Evolutionary conservation across 192 early-diverging fungal genomes (phyloP), one percentile per base, ranked within the genome.

Genomic region (Lunasporangiospora selenospora): DNA sequence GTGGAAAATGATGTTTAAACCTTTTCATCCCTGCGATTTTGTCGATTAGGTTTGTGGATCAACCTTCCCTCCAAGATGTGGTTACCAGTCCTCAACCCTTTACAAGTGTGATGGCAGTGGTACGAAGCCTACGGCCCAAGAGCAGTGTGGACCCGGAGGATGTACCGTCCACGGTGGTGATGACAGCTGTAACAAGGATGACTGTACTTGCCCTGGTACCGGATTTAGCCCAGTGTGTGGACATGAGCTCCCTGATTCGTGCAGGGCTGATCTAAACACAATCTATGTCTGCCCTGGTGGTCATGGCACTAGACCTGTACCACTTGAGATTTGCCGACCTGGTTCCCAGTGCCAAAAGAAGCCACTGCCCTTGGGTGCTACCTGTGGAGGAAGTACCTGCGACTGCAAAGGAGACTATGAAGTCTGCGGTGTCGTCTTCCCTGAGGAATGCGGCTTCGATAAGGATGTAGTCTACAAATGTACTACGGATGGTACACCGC

Each of bases 221-320:
- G 42, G 54, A 11, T n/a, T n/a, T n/a, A n/a, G n/a, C n/a, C 30
- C 48, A 30, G 48, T 51, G 30, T 51, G 48, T 9, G 48, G 48
- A 18, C 34, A 19, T 18, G 48, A 29, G 15, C 31, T 51, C 12
- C 48, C 31, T 33, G 15, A 33, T 15, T 27, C 10, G 15, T 51
- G 48, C 48, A n/a, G 15, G 3, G 9, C 34, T 18, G 34, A n/a
- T 3, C 30, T 1, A 2, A 29, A 16, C 16, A 32, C 48, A 23
- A 12, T 51, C 10, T 51, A 51, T 18, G 19, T 10, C 15, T 51
- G 31, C 16, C 15, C 43, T 8, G 27, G 21, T 5, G 57, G 44
- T 5, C 0, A 3, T 27, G 45, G 34, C 15, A 18, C 45, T 1
- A 4, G 15, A 0, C 57, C 57, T 16, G 23, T 32, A 8, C 7